Base-by-base conservation (phyloP, 176 grass and related monocot genomes). In the Tillandsia leiboldiana region DNA sequence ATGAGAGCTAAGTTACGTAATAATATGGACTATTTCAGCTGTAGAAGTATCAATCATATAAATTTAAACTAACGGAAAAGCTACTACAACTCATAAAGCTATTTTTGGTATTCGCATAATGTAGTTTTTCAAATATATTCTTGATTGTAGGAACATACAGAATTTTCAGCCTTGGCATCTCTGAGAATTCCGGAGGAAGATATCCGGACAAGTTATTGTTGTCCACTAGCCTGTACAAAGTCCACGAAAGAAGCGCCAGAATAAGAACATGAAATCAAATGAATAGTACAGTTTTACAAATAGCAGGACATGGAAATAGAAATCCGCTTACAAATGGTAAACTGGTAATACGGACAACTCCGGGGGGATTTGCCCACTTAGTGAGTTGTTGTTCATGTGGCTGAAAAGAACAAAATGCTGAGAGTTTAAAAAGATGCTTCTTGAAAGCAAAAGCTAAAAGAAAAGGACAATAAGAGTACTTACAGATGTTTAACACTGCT, bases 321-420 rank as follows among this genome's bases (percentile, higher is more conserved):
- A 42, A 42, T 42, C 33, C 50, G 74, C 94, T 85, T 83, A 97
- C 94, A 97, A 67, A 76, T 92, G 89, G 3, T 80, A 56, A 23
- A 1, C 0, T 69, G 74, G 82, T 74, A 97, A 69, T 79, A 61
- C 73, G 22, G 73, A 97, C 50, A 97, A 51, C 64, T 97, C 94
- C 59, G 53, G 63, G 50, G 94, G 94, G 63, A 97, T 90, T 87
- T 87, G 80, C 53, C 94, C 89, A 74, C 94, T 97, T 71, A 97
- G 78, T 70, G 94, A 97, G 64, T 97, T 97, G 51, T 97, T 97
- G 80, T 97, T 97, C 94, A 97, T 92, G 75, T 97, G 89, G 49
- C 94, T 97, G 29, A 26, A 72, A 66, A 22, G 82, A 42, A 42
- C 65, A 53, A 1, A 70, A 56, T 73, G 64, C 68, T 9, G n/a